Evolutionary conservation across 2,329 filamentous ascomycete species (phyloP).

Genomic region (Fusarium globosum): DNA sequence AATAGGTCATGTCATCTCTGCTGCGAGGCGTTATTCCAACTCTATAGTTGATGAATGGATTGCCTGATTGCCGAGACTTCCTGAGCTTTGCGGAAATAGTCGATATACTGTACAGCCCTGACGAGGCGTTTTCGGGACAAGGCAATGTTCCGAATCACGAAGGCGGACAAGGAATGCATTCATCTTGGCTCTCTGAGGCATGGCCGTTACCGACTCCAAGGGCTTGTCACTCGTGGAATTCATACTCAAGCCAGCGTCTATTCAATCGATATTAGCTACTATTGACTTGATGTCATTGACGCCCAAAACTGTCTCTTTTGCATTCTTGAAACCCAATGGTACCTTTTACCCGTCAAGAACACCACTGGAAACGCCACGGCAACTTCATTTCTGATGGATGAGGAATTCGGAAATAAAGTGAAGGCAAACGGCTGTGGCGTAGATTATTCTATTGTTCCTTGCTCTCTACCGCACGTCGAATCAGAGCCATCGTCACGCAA

Average conservation of each 20-base stretch:
- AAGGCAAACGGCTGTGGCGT: slow-evolving; percentile 20
- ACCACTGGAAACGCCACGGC: background rate
- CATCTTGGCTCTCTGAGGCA: background rate
- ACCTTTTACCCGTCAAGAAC: background rate
- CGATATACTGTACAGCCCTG: background rate
- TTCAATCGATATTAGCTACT: background rate
- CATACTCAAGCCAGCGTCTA: background rate
- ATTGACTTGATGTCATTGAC: slow-evolving; percentile 1
- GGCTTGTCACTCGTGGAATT: background rate
- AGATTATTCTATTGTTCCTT: slow-evolving; percentile 16
- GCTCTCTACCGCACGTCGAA: background rate
- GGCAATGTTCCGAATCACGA: background rate
- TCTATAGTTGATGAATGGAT: background rate
- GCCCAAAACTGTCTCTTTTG: background rate
- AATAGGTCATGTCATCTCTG: background rate
- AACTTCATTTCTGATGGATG: background rate
- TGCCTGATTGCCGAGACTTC: background rate
- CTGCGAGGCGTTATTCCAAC: slow-evolving; percentile 11
- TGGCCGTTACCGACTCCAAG: background rate
- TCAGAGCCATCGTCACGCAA: background rate
- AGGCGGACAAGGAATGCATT: slow-evolving; percentile 9
- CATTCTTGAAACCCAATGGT: slow-evolving; percentile 2
- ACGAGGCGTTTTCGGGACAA: background rate
- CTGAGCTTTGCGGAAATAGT: background rate
- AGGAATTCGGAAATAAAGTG: slow-evolving; percentile 23